Evolutionary conservation across 306 rosid genomes (phyloP), one percentile per base, ranked within the genome.

Genomic region (Prunus dulcis): DNA sequence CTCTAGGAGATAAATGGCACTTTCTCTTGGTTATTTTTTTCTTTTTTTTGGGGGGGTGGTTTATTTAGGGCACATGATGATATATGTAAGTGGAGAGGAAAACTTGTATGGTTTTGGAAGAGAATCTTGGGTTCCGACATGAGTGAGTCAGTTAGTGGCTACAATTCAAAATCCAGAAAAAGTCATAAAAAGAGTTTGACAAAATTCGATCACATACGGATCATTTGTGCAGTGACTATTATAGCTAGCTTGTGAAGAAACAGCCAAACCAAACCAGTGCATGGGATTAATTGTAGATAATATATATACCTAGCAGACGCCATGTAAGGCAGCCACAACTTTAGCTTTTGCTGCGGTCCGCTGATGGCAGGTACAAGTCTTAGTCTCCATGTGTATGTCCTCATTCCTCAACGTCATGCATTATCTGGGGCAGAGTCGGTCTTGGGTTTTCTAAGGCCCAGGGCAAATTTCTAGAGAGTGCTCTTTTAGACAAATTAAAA

Each of bases 321-420:
- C 61, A 69, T 69, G 45, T 28, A 34, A 3, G 73, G 25, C 15
- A 50, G 10, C 73, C 73, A 69, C 73, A 52, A 52, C 57, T 52
- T 52, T 52, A 27, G 19, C 58, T 69, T 69, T 69, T 69, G 61
- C 73, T 50, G 60, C 73, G 6, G 50, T 67, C 50, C 28, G 28
- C 13, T 27, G 22, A 30, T 43, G 55, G 38, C 72, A 22, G 34
- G 51, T 41, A 32, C 70, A n/a, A n/a, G 25, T 28, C 17, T 13
- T 56, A 22, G 5, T 56, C 28, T 56, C 2, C 15, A 56, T 19
- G 14, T 20, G 27, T 20, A 56, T 20, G 62, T 56, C 62, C 62
- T 20, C 28, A 9, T 38, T 38, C 43, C 43, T 38, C 43, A 7
- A 6, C 10, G 0, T 38, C 9, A 38, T 38, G 9, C 43, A 38